Base-by-base conservation (phyloP, 2,329 filamentous ascomycete species). In the Stagonosporopsis rhizophila region DNA sequence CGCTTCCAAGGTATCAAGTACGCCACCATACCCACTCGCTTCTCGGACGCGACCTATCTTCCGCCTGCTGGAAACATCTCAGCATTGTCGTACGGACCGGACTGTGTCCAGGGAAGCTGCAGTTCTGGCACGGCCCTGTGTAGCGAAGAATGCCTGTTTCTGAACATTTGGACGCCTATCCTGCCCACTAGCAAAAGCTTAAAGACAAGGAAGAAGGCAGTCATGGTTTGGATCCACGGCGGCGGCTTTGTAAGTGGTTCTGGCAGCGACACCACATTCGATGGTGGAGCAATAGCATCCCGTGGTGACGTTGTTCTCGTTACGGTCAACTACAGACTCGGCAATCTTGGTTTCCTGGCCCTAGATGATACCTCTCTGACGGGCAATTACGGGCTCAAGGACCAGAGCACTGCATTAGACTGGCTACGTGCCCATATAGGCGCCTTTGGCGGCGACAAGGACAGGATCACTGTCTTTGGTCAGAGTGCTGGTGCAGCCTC, bases 1-100 rank as follows among this genome's bases (percentile, higher is more conserved):
- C 80, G 82, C 6, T 84, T 84, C 61, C 71, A 81, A 17, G 82
- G 81, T 15, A 68, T 84, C 30, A 77, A 79, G 48, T 83, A 82
- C 57, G 81, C 79, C 3, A 60, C 75, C 0, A 72, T 77, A 49
- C 80, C 81, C 1, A 64, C 75, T 49, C 73, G 81, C 17, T 83
- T 82, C 63, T 75, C 75, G 0, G 79, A 83, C 58, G 76, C 81
- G 0, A 69, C 71, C 1, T 80, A 81, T 55, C 59, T 70, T 20
- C 77, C 62, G 15, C 60, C 60, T 3, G 38, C 52, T 30, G 51
- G 34, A 14, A 79, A 80, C 51, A 69, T 79, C 20, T 79, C 64
- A 17, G 68, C 66, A 4, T 45, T 70, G 11, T 47, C 59, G n/a
- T 68, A 69, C 42, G 78, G 78, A 1, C 70, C 74, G 3, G 61